These are phyloP conservation scores for Ensete glaucum DNA, from an alignment of 176 grass and related monocot genomes.

Conservation along the genomic window DNA sequence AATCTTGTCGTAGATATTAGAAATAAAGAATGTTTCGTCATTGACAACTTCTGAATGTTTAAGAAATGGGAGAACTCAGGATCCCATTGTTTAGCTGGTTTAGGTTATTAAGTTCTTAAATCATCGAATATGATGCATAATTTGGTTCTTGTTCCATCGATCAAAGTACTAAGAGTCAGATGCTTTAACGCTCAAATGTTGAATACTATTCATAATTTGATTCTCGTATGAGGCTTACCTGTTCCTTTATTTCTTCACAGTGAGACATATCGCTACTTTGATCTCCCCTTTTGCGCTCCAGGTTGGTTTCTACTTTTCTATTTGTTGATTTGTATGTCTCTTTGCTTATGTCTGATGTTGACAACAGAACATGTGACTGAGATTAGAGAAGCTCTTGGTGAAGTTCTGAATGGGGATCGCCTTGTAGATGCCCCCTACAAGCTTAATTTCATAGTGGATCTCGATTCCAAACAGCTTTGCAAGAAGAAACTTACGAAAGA, in stretches of 20 bases:
- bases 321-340: not conserved
- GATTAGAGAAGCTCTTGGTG: slow-evolving; percentile 78
- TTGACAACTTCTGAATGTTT: no score
- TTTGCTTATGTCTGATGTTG: not conserved
- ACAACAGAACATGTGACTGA: slow-evolving; percentile 74
- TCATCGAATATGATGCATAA: not conserved
- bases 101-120: not conserved
- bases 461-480: slow-evolving; percentile 63
- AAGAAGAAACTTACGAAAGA: slow-evolving; percentile 60
- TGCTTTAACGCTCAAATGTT: slow-evolving; percentile 10
- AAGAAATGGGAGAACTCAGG: no score
- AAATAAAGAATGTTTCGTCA: no score
- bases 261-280: slow-evolving; percentile 92
- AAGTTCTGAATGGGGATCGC: slow-evolving; percentile 85
- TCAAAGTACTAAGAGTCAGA: no score
- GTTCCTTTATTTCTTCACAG: slow-evolving; percentile 38
- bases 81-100: no score
- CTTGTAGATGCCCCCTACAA: slow-evolving; percentile 95
- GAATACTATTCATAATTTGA: not conserved
- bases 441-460: slow-evolving; percentile 49
- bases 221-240: not conserved
- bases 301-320: slow-evolving; percentile 30
- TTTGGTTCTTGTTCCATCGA: not conserved
- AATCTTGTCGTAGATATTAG: no score
- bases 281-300: slow-evolving; percentile 88